Evolutionary conservation across 2,329 filamentous ascomycete genomes (phyloP), one percentile per base, ranked within the genome.

Genomic region (Penicillium sp.): DNA sequence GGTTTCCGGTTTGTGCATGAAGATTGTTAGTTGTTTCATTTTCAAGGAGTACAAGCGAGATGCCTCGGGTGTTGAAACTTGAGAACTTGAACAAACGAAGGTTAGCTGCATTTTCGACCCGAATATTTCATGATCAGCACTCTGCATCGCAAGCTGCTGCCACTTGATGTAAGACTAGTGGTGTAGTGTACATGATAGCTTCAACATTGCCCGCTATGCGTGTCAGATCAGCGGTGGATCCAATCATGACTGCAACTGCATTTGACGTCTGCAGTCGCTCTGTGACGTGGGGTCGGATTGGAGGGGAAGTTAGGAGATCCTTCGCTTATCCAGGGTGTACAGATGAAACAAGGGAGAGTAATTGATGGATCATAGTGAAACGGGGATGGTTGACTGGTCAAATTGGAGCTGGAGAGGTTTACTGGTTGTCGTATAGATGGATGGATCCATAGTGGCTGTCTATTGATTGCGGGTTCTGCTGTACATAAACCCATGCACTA

Each of bases 271-370:
- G 40, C 17, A 19, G 15, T 33, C 3, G 7, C 17, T 17, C n/a
- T 10, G 8, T 42, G 40, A 42, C 40, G 40, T 28, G 24, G 24
- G 15, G 15, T 28, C 13, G 8, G 15, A 28, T 17, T 28, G 44
- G 24, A 28, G 13, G 22, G 24, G 44, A 12, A 28, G 28, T 13
- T 19, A 50, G 47, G n/a, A 12, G 55, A 47, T 35, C 26, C 15
- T 15, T 30, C 30, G 33, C 22, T 17, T 22, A 22, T 15, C 4
- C 40, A 35, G 35, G 26, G 17, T 22, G 33, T 44, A n/a, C 26
- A 4, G 53, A 56, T 67, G 67, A 68, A 69, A 69, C 67, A 69
- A 69, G 67, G 65, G 67, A 68, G 57, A n/a, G 12, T 10, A 53
- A 35, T 61, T 17, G 60, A 65, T 62, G 42, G 55, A 67, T 66